phyloP scores from a whole-genome alignment of 305 asterid genomes.

The Fraxinus xanthoxyloides region DNA sequence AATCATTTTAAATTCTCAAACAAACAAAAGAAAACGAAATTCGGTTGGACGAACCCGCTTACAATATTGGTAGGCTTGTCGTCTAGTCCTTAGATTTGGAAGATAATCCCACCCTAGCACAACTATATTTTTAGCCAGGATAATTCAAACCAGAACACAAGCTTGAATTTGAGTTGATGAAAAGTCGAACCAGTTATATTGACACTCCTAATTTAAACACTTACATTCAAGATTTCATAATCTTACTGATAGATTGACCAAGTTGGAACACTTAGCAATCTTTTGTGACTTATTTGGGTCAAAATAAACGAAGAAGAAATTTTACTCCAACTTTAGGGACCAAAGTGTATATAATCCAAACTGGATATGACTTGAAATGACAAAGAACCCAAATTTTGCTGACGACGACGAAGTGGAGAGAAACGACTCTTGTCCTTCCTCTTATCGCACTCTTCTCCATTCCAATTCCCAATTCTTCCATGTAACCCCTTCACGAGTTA shows the following conservation, averaged over 20 bases:
- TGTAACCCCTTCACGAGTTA: conserved; percentile 24
- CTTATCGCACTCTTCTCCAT: neutral
- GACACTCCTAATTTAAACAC: neutral
- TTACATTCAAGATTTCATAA: too few relatives aligned
- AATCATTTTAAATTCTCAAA: neutral
- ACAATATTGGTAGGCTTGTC: neutral
- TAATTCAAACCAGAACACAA: too few relatives aligned
- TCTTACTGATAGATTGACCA: neutral
- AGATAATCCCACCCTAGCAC: neutral
- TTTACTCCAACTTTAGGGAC: neutral
- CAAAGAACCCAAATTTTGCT: conserved; percentile 34
- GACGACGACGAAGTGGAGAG: conserved; percentile 18
- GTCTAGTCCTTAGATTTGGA: neutral
- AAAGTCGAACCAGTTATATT: neutral
- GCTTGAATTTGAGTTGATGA: neutral
- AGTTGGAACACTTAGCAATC: neutral
- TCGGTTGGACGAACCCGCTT: neutral
- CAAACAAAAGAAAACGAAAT: neutral
- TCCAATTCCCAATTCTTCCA: conserved; percentile 30
- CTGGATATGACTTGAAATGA: conserved; percentile 32
- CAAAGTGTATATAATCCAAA: neutral
- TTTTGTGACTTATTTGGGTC: neutral
- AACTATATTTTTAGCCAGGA: too few relatives aligned
- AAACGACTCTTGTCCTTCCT: conserved; percentile 22
- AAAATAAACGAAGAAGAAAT: neutral